Conservation (phyloP, 2,329 filamentous ascomycete species). For the Sordariomycetes sp. region DNA sequence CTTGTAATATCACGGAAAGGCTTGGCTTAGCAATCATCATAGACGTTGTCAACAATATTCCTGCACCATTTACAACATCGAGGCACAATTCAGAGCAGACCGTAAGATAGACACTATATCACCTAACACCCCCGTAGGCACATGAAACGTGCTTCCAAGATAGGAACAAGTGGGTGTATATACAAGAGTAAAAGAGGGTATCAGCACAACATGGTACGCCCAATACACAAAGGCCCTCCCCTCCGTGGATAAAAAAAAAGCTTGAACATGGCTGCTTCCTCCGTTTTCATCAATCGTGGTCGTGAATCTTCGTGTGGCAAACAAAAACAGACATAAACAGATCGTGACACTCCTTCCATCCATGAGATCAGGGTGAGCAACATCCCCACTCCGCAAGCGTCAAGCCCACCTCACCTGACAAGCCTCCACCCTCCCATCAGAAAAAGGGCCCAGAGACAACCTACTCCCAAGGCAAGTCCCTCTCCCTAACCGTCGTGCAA, state of each 20-base stretch:
- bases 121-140: too few species aligned
- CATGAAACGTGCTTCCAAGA: background rate
- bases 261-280: background rate
- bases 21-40: background rate
- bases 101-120: too few species aligned
- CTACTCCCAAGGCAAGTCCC: slow-evolving; percentile 36
- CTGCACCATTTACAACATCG: background rate
- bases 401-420: background rate
- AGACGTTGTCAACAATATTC: background rate
- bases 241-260: background rate
- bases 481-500: slow-evolving; percentile 31
- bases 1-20: background rate
- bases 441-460: too few species aligned
- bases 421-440: slow-evolving; percentile 4
- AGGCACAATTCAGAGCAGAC: background rate
- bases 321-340: slow-evolving; percentile 3
- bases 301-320: slow-evolving; percentile 1
- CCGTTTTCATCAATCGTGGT: background rate
- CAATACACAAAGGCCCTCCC: background rate
- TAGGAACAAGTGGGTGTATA: background rate
- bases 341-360: background rate
- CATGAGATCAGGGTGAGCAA: too few species aligned
- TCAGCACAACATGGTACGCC: background rate
- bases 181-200: background rate
- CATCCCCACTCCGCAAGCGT: background rate